Conservation (phyloP, 2,329 filamentous ascomycete genomes). For the Penicillium sumatraense region DNA sequence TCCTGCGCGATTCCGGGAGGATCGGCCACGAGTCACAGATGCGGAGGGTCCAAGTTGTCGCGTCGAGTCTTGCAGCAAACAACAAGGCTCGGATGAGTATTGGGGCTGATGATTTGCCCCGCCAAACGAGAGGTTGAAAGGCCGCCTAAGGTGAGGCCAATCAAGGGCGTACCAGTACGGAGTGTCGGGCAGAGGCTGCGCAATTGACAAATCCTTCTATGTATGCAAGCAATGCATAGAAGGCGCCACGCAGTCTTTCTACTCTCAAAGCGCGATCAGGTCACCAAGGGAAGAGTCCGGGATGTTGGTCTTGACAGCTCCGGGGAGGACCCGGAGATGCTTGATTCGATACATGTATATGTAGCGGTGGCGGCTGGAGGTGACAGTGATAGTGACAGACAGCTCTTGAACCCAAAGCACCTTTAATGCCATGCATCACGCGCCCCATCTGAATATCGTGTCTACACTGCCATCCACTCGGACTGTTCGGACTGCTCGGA, state of each 20-base stretch:
- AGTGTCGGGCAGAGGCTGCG: constrained; percentile 13
- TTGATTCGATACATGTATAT: constrained; percentile 13
- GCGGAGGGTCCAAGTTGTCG: constrained; percentile 10
- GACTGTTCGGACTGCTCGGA: constrained; percentile 32
- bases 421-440: constrained; percentile 25
- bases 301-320: constrained; percentile 7
- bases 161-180: constrained; percentile 1
- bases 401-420: constrained; percentile 12
- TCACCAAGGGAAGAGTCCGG: not conserved
- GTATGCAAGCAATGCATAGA: constrained; percentile 33
- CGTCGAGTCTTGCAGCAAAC: constrained; percentile 9
- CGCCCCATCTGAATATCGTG: constrained; percentile 31
- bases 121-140: not conserved
- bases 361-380: constrained; percentile 25
- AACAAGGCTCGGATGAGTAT: not conserved
- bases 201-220: constrained; percentile 27
- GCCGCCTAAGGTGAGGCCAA: not conserved
- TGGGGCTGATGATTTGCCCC: not conserved
- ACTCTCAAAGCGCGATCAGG: constrained; percentile 2
- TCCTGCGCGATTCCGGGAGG: constrained; percentile 5
- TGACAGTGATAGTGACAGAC: not conserved
- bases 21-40: constrained; percentile 20
- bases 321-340: constrained; percentile 11
- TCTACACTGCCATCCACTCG: constrained; percentile 37
- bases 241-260: constrained; percentile 18